Evolutionary conservation across 1,139 yeast genomes (phyloP).

Genomic region (Protomyces inouyei): DNA sequence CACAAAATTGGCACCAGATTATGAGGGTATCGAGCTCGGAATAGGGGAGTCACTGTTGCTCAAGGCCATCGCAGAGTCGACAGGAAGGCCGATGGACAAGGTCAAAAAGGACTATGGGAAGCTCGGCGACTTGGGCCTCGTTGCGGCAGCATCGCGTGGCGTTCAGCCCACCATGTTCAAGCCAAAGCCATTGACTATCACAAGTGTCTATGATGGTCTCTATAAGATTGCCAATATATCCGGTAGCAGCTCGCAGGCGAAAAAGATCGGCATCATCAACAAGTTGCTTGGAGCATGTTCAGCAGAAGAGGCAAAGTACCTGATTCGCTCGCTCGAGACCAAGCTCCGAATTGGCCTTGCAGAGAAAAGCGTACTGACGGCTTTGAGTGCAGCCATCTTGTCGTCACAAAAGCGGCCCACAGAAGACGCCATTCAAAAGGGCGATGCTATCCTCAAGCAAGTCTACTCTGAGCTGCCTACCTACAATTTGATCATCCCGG

Average conservation of each 20-base stretch:
- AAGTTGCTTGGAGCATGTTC: conserved; percentile 81
- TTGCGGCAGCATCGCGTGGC: conserved; percentile 76
- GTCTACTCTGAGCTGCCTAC: conserved; percentile 91
- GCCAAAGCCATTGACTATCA: conserved; percentile 72
- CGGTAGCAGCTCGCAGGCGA: conserved; percentile 80
- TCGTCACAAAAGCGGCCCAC: conserved; percentile 33
- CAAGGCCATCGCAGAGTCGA: conserved; percentile 84
- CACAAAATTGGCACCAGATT: conserved; percentile 89
- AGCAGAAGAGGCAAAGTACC: conserved; percentile 82
- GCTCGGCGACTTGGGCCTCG: conserved; percentile 84
- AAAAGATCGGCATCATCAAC: conserved; percentile 71
- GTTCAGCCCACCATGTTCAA: conserved; percentile 92
- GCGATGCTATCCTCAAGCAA: conserved; percentile 75
- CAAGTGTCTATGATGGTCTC: conserved; percentile 66
- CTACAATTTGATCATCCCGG: conserved; percentile 67
- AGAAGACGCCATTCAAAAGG: conserved; percentile 40
- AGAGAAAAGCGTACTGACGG: conserved; percentile 80
- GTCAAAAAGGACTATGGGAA: conserved; percentile 70
- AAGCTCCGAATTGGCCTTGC: conserved; percentile 90
- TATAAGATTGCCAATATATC: conserved; percentile 70
- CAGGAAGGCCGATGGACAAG: conserved; percentile 70
- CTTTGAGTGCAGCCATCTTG: conserved; percentile 77
- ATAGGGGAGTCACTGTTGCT: conserved; percentile 83
- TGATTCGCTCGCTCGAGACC: conserved; percentile 86
- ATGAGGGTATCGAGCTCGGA: conserved; percentile 64